phyloP scores from a whole-genome alignment of 495 filamentous ascomycete species.

The Staphylotrichum longicolle region DNA sequence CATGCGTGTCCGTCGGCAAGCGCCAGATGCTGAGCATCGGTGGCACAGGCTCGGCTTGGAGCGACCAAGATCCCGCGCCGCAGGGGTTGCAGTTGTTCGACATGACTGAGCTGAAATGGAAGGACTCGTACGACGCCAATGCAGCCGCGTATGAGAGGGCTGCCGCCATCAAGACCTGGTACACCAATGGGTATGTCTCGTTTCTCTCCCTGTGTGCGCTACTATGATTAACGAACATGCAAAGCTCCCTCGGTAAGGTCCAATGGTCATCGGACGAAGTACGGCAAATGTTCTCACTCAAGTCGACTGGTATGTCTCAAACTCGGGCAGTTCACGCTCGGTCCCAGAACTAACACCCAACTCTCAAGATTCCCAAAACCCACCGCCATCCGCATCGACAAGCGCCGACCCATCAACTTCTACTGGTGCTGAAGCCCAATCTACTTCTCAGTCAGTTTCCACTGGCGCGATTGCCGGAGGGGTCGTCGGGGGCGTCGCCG shows the following conservation, averaged over 20 bases:
- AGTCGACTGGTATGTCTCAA: conserved; percentile 7
- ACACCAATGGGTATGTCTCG: conserved; percentile 21
- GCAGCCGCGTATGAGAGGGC: conserved; percentile 38
- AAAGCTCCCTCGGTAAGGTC: conserved; percentile 4
- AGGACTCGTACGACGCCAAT: conserved; percentile 37
- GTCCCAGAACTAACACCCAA: not conserved
- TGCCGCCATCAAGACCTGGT: conserved; percentile 33
- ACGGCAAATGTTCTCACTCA: not conserved
- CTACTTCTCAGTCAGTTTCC: conserved; percentile 5
- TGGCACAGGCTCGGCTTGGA: conserved; percentile 25
- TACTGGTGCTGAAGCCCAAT: not conserved
- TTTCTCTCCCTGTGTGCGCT: not conserved
- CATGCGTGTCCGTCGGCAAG: conserved; percentile 37
- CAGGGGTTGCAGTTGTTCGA: conserved; percentile 45
- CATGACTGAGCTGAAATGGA: conserved; percentile 42
- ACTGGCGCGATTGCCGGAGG: conserved; percentile 16
- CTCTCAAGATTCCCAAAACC: not conserved
- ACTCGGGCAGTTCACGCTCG: no score
- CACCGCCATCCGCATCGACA: not conserved
- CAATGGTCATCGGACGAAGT: conserved; percentile 9
- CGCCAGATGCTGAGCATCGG: conserved; percentile 44
- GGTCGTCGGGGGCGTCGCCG: conserved; percentile 16
- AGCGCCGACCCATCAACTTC: not conserved
- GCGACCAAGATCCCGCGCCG: conserved; percentile 36
- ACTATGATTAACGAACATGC: not conserved